A percentile compares a stretch with the other conserved stretches of the same genome.
These are phyloP conservation scores for Penicillium verhagenii DNA, from an alignment of 495 filamentous ascomycete genomes.

Conservation along the genomic window DNA sequence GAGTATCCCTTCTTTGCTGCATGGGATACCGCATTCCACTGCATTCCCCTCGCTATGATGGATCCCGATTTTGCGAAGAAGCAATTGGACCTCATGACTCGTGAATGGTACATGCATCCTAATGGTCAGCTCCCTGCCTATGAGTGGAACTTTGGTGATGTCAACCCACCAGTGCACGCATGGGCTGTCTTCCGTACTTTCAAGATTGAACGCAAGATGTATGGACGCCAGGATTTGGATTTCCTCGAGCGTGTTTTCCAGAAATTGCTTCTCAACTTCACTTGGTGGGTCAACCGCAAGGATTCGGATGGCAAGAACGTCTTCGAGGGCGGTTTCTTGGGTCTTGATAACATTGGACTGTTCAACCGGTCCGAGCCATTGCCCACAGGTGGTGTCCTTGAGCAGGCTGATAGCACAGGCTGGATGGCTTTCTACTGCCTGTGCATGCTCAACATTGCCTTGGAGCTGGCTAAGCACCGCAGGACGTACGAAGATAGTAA, in stretches of 20 bases:
- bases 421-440: conserved; percentile 99
- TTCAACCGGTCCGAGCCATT: conserved; percentile 98
- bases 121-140: conserved; percentile 91
- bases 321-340: conserved; percentile 96
- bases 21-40: conserved; percentile 97
- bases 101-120: conserved; percentile 99
- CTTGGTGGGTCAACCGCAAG: conserved; percentile 98
- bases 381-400: conserved; percentile 86
- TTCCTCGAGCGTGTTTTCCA: conserved; percentile 97
- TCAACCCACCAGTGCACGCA: conserved; percentile 94
- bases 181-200: conserved; percentile 94
- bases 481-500: conserved; percentile 90
- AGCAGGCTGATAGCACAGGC: conserved; percentile 95
- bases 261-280: conserved; percentile 93
- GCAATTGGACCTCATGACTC: conserved; percentile 89
- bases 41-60: conserved; percentile 93
- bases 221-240: conserved; percentile 89
- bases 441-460: conserved; percentile 92
- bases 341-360: conserved; percentile 92
- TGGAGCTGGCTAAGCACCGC: conserved; percentile 91
- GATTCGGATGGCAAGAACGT: conserved; percentile 92
- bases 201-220: conserved; percentile 97
- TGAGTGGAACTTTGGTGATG: conserved; percentile 98
- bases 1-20: conserved; percentile 98
- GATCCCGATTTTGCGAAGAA: conserved; percentile 98